Evolutionary conservation across 345 rosid genomes (phyloP).

Genomic region (Salix koriyanagi): DNA sequence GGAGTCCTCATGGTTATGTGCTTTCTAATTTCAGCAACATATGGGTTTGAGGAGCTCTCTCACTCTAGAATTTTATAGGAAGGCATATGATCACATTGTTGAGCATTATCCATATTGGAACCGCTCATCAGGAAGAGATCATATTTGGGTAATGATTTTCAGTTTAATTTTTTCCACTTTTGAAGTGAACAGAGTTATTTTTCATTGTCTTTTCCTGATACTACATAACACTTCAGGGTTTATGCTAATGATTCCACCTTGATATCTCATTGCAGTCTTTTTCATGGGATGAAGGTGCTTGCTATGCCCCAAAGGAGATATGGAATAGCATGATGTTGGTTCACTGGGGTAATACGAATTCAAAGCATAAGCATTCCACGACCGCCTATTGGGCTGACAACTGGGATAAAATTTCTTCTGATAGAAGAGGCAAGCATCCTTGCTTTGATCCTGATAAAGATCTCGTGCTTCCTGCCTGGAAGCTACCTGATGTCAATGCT

Average conservation of each 20-base stretch:
- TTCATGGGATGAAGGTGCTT: conserved; percentile 99
- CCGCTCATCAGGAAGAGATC: conserved; percentile 83
- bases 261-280: conserved; percentile 69
- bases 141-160: conserved; percentile 67
- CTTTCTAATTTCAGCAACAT: conserved; percentile 54
- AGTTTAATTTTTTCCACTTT: neutral
- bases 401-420: conserved; percentile 70
- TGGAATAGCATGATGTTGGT: conserved; percentile 98
- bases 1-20: neutral
- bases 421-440: conserved; percentile 83
- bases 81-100: conserved; percentile 64
- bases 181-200: neutral
- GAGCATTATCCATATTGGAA: conserved; percentile 81
- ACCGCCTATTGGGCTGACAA: conserved; percentile 91
- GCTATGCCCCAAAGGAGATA: conserved; percentile 99
- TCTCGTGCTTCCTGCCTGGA: conserved; percentile 99
- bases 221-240: neutral
- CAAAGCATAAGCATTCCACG: conserved; percentile 88
- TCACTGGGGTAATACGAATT: conserved; percentile 97
- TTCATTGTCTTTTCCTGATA: neutral
- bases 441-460: conserved; percentile 94
- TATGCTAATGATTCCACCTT: conserved; percentile 31
- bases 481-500: conserved; percentile 60
- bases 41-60: conserved; percentile 81
- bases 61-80: conserved; percentile 76